Percentiles rank a stretch among this genome's conserved stretches.
Conservation (phyloP, 352 stramenopile species). For the Globisporangium yorkense region DNA sequence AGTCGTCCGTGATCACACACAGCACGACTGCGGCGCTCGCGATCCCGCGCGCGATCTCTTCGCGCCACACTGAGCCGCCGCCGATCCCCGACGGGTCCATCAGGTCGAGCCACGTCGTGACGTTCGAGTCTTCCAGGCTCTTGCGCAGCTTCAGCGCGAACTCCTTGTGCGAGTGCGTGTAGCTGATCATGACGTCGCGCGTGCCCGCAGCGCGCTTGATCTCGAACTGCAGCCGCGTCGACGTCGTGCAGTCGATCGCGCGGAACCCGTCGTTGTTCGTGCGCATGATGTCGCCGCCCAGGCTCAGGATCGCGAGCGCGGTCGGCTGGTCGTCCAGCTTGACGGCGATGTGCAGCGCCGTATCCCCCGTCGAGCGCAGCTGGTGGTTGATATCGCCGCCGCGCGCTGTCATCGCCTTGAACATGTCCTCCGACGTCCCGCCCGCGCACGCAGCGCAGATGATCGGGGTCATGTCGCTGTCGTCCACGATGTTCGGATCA, state of each 20-base stretch:
- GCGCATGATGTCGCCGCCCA: slow-evolving; percentile 73
- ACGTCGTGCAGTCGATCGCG: slow-evolving; percentile 60
- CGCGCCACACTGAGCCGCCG: slow-evolving; percentile 53
- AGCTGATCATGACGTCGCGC: slow-evolving; percentile 73
- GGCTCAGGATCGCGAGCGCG: slow-evolving; percentile 58
- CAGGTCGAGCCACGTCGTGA: slow-evolving; percentile 61
- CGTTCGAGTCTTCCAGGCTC: slow-evolving; percentile 49
- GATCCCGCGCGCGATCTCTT: slow-evolving; percentile 60
- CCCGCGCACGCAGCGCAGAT: slow-evolving; percentile 71
- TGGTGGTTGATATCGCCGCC: slow-evolving; percentile 76
- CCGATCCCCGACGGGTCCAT: slow-evolving; percentile 63
- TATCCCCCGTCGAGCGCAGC: slow-evolving; percentile 57
- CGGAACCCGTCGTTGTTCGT: slow-evolving; percentile 59
- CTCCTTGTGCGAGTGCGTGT: slow-evolving; percentile 59
- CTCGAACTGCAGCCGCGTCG: slow-evolving; percentile 57
- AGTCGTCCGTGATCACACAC: slow-evolving; percentile 57
- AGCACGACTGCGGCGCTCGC: slow-evolving; percentile 53
- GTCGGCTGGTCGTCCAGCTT: slow-evolving; percentile 77
- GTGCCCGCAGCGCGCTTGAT: slow-evolving; percentile 64
- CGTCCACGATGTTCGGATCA: slow-evolving; percentile 66
- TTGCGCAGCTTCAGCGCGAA: slow-evolving; percentile 59
- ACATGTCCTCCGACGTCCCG: slow-evolving; percentile 61
- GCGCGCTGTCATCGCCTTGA: slow-evolving; percentile 51
- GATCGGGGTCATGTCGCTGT: slow-evolving; percentile 71
- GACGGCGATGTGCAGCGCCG: slow-evolving; percentile 69